Conservation (phyloP, 345 rosid species). For the Arabidopsis suecica region DNA sequence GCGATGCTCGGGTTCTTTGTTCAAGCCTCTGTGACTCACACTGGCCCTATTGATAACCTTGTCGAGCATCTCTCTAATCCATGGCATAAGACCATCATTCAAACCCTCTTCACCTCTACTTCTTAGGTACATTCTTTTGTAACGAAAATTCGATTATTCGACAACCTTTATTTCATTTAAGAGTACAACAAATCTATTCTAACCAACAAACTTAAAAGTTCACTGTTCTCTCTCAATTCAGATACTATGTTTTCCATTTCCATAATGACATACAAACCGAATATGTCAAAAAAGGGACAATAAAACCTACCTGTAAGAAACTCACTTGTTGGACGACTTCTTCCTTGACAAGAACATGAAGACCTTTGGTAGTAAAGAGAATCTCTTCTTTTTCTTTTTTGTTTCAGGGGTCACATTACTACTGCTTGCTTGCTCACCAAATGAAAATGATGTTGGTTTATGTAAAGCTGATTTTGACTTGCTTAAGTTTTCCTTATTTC, state of each 20-base stretch:
- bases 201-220: slow-evolving; percentile 19
- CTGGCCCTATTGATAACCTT: slow-evolving; percentile 92
- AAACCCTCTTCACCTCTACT: slow-evolving; percentile 59
- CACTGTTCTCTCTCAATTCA: not conserved
- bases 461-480: slow-evolving; percentile 43
- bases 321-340: slow-evolving; percentile 59
- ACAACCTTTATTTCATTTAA: slow-evolving; percentile 24
- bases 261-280: not conserved
- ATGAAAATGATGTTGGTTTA: slow-evolving; percentile 26
- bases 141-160: not conserved
- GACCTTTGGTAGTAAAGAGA: slow-evolving; percentile 68
- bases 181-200: slow-evolving; percentile 37
- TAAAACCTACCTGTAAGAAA: slow-evolving; percentile 26
- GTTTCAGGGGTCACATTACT: slow-evolving; percentile 47
- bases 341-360: slow-evolving; percentile 70
- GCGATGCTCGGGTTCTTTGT: slow-evolving; percentile 90
- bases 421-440: slow-evolving; percentile 49
- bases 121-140: slow-evolving; percentile 32
- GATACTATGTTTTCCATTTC: not conserved
- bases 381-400: slow-evolving; percentile 68
- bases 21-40: slow-evolving; percentile 86
- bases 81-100: slow-evolving; percentile 89
- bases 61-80: slow-evolving; percentile 87
- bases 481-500: slow-evolving; percentile 36
- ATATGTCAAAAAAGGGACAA: not conserved